Conservation (phyloP, 148 eudicot species). For the Tetragonia tetragonoides region DNA sequence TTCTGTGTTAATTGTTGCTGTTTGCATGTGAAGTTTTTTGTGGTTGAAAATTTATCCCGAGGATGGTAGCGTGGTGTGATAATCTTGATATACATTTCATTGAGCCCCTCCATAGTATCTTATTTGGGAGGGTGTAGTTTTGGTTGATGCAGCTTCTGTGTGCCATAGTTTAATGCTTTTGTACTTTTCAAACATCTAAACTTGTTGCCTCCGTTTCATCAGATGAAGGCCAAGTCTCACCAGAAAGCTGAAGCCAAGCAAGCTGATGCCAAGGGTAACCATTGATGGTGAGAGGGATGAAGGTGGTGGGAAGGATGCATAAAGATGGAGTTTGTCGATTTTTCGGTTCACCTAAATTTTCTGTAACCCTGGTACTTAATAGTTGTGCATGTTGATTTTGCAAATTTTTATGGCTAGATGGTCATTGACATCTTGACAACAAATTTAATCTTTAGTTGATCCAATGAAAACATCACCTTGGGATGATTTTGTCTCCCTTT, state of each 20-base stretch:
- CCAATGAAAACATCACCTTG: conserved; percentile 14
- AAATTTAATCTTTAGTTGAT: conserved; percentile 8
- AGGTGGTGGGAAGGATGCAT: conserved; percentile 11
- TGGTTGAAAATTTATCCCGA: not conserved
- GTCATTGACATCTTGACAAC: conserved; percentile 18
- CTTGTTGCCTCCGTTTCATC: conserved; percentile 6
- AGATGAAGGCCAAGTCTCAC: conserved; percentile 76
- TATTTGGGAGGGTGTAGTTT: not conserved
- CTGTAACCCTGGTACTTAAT: conserved; percentile 24
- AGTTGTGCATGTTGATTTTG: conserved; percentile 20
- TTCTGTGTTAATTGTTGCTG: not conserved
- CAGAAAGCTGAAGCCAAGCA: conserved; percentile 66
- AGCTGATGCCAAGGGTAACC: conserved; percentile 58
- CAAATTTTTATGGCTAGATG: conserved; percentile 22
- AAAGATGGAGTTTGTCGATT: conserved; percentile 25
- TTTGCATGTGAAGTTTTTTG: not conserved
- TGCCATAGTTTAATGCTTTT: not conserved
- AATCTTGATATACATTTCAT: not conserved
- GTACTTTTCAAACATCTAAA: not conserved
- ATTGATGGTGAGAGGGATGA: conserved; percentile 32
- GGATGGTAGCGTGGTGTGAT: not conserved
- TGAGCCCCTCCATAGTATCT: too few species aligned
- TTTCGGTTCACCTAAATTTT: conserved; percentile 19
- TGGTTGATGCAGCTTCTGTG: not conserved
- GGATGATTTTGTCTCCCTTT: not conserved